Base-by-base conservation (phyloP, 257 asterid species). In the Plectranthus barbatus region DNA sequence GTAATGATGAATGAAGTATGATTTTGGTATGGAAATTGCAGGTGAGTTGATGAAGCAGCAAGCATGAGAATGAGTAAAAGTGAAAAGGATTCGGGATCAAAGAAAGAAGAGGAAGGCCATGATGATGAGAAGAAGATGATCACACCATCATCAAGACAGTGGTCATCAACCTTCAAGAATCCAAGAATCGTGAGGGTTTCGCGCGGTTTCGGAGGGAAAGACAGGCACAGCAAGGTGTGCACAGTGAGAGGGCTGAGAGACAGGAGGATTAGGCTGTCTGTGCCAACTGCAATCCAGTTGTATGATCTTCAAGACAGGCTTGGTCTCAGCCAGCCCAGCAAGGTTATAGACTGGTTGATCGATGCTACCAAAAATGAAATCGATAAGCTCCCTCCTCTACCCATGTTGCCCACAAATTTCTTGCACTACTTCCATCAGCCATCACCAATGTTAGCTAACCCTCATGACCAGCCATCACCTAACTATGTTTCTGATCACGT, bases 111-210 rank as follows among this genome's bases (percentile, higher is more conserved):
- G 4, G 48, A 15, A 29, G 40, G 67, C n/a, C n/a, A n/a, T n/a
- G n/a, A n/a, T 34, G 67, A 37, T 3, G 46, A 58, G 10, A 1
- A 4, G 3, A 5, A n/a, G 17, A 39, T 3, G 7, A 3, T 6
- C n/a, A 26, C 31, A 26, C 31, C 31, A 2, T 26, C 31, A 5
- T 26, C 31, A 26, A 73, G 77, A 18, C 70, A 81, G 26, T 87
- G 91, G 94, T 74, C 79, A 47, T 76, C 83, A 42, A 73, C 53
- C 61, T 74, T 72, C 46, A 83, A 76, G 60, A 87, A 87, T 23
- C 95, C 95, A 8, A 76, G 96, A 73, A 87, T 87, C 0, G 94
- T 87, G 0, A 80, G 89, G 0, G 94, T 81, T 6, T 83, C 96
- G 1, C 83, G 87, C 10, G 20, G 70, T 5, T 87, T 79, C 20